These are phyloP conservation scores for Saccharomycopsis fodiens DNA, from an alignment of 805 yeast species.

Conservation along the genomic window DNA sequence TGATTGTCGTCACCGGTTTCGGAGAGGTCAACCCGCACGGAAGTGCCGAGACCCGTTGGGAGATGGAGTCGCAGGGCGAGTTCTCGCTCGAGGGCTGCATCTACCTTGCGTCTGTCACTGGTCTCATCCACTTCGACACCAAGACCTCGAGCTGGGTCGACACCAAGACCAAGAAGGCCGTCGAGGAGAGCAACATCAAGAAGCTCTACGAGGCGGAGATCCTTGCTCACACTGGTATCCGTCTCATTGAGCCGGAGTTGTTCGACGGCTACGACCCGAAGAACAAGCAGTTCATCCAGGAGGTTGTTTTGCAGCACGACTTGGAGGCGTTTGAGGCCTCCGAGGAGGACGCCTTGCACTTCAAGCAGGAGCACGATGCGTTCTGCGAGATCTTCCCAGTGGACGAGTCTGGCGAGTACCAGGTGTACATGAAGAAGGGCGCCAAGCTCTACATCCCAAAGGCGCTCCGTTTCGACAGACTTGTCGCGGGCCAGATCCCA, in stretches of 20 bases:
- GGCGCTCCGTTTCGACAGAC: slow-evolving; percentile 25
- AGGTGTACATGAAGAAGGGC: slow-evolving; percentile 87
- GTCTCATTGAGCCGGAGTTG: slow-evolving; percentile 92
- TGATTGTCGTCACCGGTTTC: slow-evolving; percentile 95
- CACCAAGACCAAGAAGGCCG: slow-evolving; percentile 84
- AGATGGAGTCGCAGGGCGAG: slow-evolving; percentile 93
- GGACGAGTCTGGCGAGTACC: slow-evolving; percentile 84
- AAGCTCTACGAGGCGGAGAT: slow-evolving; percentile 83
- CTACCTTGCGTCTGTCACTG: slow-evolving; percentile 99
- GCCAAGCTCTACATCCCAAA: slow-evolving; percentile 88
- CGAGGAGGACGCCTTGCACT: slow-evolving; percentile 91
- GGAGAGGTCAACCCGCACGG: slow-evolving; percentile 99
- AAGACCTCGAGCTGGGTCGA: slow-evolving; percentile 97
- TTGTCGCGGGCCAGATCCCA: slow-evolving; percentile 66
- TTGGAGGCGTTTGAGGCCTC: slow-evolving; percentile 93
- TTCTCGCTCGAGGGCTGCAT: slow-evolving; percentile 96
- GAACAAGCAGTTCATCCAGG: slow-evolving; percentile 89
- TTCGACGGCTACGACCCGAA: slow-evolving; percentile 92
- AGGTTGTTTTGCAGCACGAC: slow-evolving; percentile 93
- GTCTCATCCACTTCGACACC: slow-evolving; percentile 70
- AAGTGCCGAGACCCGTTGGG: slow-evolving; percentile 98
- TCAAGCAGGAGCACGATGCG: slow-evolving; percentile 89
- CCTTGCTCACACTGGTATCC: slow-evolving; percentile 90
- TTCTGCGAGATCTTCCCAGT: slow-evolving; percentile 86
- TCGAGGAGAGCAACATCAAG: slow-evolving; percentile 92